Evolutionary conservation across 192 early-diverging fungal genomes (phyloP), one percentile per base, ranked within the genome.

Genomic region (Blastocladiella britannica): DNA sequence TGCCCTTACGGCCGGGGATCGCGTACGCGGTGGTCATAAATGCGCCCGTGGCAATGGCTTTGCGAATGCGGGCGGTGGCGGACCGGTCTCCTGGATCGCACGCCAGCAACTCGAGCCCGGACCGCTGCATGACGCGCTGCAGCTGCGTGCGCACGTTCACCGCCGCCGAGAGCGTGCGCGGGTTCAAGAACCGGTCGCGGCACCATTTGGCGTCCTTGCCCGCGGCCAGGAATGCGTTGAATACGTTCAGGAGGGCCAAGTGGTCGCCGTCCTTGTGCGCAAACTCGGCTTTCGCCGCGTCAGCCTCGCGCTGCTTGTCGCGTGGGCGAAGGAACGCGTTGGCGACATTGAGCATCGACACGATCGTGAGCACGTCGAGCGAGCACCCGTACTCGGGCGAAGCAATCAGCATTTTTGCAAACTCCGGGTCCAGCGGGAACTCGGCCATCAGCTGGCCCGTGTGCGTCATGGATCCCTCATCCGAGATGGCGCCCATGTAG

Each of bases 11-110:
- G 25, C 53, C 60, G 51, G 82, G 75, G 60, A 94, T 91, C 58
- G 86, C 67, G 69, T 97, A 90, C 3, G 88, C 95, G 6, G 93
- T 91, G 67, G 96, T 92, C 96, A 97, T 99, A 71, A 94, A 99
- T 75, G 86, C 97, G 27, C 96, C 96, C 25, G 91, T 72, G 0
- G 81, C 74, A 54, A 99, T 67, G 15, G 93, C 89, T 65, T 80
- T 82, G 53, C 91, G 79, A 58, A 99, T 93, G 56, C 89, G 88
- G 25, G 15, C 25, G 5, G 7, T 25, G 6, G 65, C 62, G 51
- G 70, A 65, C 58, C 82, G 80, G 59, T 80, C 79, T 66, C 85
- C 86, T 25, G 76, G 65, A n/a, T n/a, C n/a, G 18, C 80, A 84
- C 5, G 82, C 85, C 24, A 82, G 61, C 29, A 92, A 58, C 23